A percentile compares a stretch with the other conserved stretches of the same genome.
Evolutionary conservation across 495 filamentous ascomycete species (phyloP).

Genomic region (Podospora comata): DNA sequence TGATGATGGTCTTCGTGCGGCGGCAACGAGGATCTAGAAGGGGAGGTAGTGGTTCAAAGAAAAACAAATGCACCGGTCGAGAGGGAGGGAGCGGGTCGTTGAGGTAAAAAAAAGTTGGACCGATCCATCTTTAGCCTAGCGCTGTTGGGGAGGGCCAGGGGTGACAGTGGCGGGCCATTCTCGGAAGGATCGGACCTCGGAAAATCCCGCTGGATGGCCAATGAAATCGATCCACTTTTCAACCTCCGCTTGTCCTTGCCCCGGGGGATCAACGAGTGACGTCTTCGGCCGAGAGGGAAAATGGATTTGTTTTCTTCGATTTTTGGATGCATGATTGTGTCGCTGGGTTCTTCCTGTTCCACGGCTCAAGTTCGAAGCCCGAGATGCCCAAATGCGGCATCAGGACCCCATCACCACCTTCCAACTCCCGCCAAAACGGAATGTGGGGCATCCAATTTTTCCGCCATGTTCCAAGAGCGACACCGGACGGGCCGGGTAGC

Average conservation of each 20-base stretch:
- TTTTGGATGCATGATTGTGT: too few relatives aligned
- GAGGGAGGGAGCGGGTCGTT: constrained; percentile 4
- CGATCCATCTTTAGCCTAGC: constrained; percentile 22
- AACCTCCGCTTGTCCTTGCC: not conserved
- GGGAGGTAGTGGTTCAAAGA: constrained; percentile 11
- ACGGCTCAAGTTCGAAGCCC: too few relatives aligned
- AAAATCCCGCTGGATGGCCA: constrained; percentile 20
- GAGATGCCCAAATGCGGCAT: too few relatives aligned
- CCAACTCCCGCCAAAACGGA: too few relatives aligned
- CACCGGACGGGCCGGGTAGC: too few relatives aligned
- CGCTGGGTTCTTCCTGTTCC: too few relatives aligned
- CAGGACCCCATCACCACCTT: too few relatives aligned
- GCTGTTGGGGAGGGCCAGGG: constrained; percentile 8
- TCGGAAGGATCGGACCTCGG: constrained; percentile 33
- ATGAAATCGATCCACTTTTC: not conserved
- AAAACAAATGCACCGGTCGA: constrained; percentile 9
- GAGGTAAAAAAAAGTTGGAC: constrained; percentile 29
- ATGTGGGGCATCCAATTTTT: too few relatives aligned
- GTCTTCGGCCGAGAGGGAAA: too few relatives aligned
- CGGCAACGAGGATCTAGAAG: not conserved
- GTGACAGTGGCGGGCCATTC: constrained; percentile 9
- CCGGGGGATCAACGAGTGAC: too few relatives aligned
- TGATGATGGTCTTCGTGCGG: constrained; percentile 13
- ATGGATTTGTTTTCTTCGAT: too few relatives aligned
- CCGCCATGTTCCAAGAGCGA: too few relatives aligned